These are phyloP conservation scores for Fusarium zealandicum DNA, from an alignment of 2,329 filamentous ascomycete species.

Conservation along the genomic window DNA sequence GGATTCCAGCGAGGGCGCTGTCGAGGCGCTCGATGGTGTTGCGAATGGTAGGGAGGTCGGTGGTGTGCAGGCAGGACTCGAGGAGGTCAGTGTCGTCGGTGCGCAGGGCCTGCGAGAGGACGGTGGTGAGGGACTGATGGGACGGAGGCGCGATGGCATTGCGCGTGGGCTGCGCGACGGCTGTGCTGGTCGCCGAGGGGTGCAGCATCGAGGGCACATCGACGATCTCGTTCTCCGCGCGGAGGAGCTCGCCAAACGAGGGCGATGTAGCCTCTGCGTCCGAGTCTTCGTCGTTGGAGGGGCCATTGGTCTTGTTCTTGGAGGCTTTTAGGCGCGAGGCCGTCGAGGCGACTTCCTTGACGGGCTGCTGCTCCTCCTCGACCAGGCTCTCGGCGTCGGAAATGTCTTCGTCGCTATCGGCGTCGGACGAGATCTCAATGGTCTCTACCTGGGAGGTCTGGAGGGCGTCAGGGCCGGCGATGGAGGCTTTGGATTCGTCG, in stretches of 20 bases:
- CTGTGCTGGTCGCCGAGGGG: conserved; percentile 41
- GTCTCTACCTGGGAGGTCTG: conserved; percentile 51
- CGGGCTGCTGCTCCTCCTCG: conserved; percentile 20
- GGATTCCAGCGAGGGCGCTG: conserved; percentile 77
- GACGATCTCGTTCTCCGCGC: conserved; percentile 73
- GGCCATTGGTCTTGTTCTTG: conserved; percentile 38
- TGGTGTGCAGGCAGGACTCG: conserved; percentile 88
- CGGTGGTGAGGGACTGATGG: conserved; percentile 84
- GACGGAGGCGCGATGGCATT: conserved; percentile 67
- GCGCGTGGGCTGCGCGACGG: conserved; percentile 52
- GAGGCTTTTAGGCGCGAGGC: conserved; percentile 29
- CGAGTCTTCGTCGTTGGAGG: conserved; percentile 44
- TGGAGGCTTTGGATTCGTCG: conserved; percentile 65
- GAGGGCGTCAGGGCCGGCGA: conserved; percentile 54
- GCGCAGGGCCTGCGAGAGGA: conserved; percentile 90
- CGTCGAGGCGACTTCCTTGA: conserved; percentile 20
- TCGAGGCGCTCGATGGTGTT: conserved; percentile 91
- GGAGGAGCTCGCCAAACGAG: conserved; percentile 87
- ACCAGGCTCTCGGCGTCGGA: conserved; percentile 54
- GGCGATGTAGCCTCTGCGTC: conserved; percentile 63
- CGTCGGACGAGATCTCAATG: conserved; percentile 67
- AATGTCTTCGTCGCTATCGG: conserved; percentile 55
- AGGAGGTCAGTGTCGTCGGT: conserved; percentile 91
- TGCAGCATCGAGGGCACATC: conserved; percentile 73
- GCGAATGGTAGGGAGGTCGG: conserved; percentile 78